Percentiles rank a stretch among this genome's conserved stretches.
Evolutionary conservation across 805 yeast species (phyloP).

Genomic region (Ogataea ganodermae): DNA sequence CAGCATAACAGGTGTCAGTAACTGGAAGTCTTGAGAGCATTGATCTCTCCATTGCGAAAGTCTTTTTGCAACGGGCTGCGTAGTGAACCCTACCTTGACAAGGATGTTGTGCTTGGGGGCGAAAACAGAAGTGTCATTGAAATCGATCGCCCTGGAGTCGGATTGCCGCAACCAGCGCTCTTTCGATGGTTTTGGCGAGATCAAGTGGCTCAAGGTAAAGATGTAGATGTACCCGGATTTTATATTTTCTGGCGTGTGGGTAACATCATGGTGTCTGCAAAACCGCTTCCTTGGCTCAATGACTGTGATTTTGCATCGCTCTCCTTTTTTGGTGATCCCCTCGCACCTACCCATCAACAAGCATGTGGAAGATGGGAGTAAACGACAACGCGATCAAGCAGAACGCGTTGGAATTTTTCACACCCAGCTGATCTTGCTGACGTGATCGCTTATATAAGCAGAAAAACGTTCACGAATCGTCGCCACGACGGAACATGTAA

Average conservation of each 20-base stretch:
- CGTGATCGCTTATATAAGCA: background rate
- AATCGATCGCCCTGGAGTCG: conserved; percentile 26
- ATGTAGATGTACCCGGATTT: conserved; percentile 49
- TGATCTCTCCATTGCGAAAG: conserved; percentile 54
- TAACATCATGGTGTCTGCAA: conserved; percentile 40
- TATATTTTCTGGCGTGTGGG: conserved; percentile 15
- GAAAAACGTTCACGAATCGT: conserved; percentile 14
- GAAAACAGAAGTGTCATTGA: conserved; percentile 37
- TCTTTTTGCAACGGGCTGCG: conserved; percentile 44
- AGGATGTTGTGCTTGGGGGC: conserved; percentile 42
- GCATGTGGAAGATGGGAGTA: background rate
- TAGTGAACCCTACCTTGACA: conserved; percentile 57
- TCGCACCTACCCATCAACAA: conserved; percentile 37
- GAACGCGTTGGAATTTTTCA: background rate
- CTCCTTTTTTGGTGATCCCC: conserved; percentile 45
- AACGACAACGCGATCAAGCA: too few species aligned
- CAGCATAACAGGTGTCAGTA: conserved; percentile 38
- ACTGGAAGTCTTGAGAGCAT: conserved; percentile 48
- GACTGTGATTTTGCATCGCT: conserved; percentile 39
- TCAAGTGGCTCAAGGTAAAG: conserved; percentile 47
- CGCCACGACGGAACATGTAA: conserved; percentile 37
- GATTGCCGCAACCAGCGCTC: conserved; percentile 42
- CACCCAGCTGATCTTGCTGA: background rate
- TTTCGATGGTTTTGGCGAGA: conserved; percentile 29
- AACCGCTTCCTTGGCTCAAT: conserved; percentile 15